phyloP scores from a whole-genome alignment of 2,329 filamentous ascomycete species.

The Hymenoscyphus repandus region DNA sequence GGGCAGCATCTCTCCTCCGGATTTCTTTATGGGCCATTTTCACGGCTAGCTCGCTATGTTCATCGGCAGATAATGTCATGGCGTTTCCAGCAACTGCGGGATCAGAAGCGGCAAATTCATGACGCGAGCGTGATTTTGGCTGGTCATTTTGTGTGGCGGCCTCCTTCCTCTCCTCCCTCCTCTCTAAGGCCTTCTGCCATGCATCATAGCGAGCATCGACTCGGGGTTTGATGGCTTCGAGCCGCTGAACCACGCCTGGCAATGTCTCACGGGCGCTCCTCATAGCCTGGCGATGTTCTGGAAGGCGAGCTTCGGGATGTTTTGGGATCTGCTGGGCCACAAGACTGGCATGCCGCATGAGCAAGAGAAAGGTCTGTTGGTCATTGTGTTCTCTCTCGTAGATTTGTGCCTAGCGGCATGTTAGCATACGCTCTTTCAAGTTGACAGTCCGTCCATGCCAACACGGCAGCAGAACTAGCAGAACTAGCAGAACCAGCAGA shows the following conservation, averaged over 20 bases:
- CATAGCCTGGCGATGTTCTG: slow-evolving; percentile 50
- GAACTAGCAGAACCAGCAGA: no score
- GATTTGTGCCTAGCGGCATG: slow-evolving; percentile 61
- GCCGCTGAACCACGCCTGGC: slow-evolving; percentile 43
- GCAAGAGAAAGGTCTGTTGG: slow-evolving; percentile 81
- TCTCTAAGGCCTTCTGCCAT: slow-evolving; percentile 52
- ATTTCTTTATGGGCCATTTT: slow-evolving; percentile 71
- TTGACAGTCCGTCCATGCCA: no score
- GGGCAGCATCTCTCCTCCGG: slow-evolving; percentile 56
- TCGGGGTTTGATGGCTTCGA: slow-evolving; percentile 75
- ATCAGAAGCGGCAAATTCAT: slow-evolving; percentile 45
- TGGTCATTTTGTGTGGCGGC: slow-evolving; percentile 8
- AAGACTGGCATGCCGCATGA: slow-evolving; percentile 86
- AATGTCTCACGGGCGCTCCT: slow-evolving; percentile 56
- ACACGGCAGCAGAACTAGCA: no score
- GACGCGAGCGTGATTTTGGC: slow-evolving; percentile 7
- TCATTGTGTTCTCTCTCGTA: slow-evolving; percentile 84
- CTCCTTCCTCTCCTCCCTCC: slow-evolving; percentile 36
- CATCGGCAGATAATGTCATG: slow-evolving; percentile 61
- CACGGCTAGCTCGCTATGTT: slow-evolving; percentile 72
- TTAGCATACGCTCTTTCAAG: background rate
- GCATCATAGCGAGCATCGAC: slow-evolving; percentile 67
- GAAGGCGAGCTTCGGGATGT: slow-evolving; percentile 70
- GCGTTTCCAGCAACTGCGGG: slow-evolving; percentile 54
- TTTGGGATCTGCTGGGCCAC: slow-evolving; percentile 67